Evolutionary conservation across 805 yeast species (phyloP).

Genomic region (Metschnikowia proteae): DNA sequence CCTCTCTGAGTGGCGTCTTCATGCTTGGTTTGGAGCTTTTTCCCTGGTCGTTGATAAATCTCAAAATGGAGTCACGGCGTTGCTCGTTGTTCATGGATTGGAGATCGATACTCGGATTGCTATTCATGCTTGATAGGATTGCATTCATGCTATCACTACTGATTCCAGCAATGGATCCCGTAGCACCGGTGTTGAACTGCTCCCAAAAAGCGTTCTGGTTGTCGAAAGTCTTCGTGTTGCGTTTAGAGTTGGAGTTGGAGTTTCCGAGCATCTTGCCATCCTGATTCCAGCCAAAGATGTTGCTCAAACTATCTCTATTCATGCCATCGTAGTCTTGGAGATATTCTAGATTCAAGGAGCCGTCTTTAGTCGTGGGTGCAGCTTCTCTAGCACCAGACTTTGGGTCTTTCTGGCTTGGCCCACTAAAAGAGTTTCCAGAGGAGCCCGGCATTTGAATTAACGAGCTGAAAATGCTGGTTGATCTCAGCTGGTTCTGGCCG

Average conservation of each 20-base stretch:
- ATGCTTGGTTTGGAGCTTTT: conserved; percentile 11
- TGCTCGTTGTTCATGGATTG: conserved; percentile 38
- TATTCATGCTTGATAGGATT: conserved; percentile 30
- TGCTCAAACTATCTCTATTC: conserved; percentile 30
- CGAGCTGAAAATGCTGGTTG: conserved; percentile 38
- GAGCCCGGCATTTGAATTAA: conserved; percentile 39
- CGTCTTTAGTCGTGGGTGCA: neutral
- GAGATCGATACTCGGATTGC: conserved; percentile 37
- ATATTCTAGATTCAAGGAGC: conserved; percentile 21
- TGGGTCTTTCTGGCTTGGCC: conserved; percentile 12
- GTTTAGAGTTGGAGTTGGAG: conserved; percentile 6
- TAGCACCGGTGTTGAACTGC: conserved; percentile 19
- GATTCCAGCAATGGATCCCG: conserved; percentile 28
- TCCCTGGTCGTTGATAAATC: conserved; percentile 34
- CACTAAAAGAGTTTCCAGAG: conserved; percentile 31
- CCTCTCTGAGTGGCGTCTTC: conserved; percentile 32
- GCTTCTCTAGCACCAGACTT: conserved; percentile 4
- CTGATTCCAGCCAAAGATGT: conserved; percentile 29
- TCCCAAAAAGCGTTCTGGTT: conserved; percentile 25
- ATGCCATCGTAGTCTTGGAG: conserved; percentile 28
- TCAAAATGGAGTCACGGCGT: conserved; percentile 38
- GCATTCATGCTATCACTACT: conserved; percentile 31
- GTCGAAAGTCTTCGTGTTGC: conserved; percentile 11
- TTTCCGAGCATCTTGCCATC: conserved; percentile 7
- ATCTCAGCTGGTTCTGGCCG: conserved; percentile 20